Base-by-base conservation (phyloP, 306 rosid genomes). In the Cicer pinnatifidum region DNA sequence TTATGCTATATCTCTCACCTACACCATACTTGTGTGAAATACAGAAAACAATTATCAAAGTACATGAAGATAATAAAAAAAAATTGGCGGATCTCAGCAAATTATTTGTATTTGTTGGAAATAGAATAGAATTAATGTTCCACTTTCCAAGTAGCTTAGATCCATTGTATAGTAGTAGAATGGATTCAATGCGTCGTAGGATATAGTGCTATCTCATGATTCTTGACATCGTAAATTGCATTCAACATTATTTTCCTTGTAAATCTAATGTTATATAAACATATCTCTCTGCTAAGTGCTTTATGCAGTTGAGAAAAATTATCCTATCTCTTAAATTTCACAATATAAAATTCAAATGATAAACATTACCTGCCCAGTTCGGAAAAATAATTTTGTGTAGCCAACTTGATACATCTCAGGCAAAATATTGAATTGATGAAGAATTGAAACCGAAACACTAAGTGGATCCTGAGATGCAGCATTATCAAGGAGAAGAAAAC, bases 371-470 rank as follows among this genome's bases (percentile, higher is more conserved):
- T 93, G 98, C 77, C 98, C 98, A 45, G 98, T 86, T 77, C 98
- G 90, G 86, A 93, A 93, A 80, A 93, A 93, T 81, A 93, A 82
- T 78, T 93, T 93, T 66, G 98, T 93, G 85, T 85, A 90, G 86
- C 98, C 98, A 78, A 93, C 98, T 89, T 93, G 98, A 83, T 89
- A 93, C 98, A 93, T 89, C 69, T 93, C 98, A 13, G 97, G 98
- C 82, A 93, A 81, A 73, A 93, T 90, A 77, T 85, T 85, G 81
- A 93, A 93, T 82, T 93, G 98, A 68, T 93, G 96, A 80, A 93
- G 96, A 84, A 93, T 93, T 54, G 98, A 92, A 51, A 93, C 98
- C 33, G 98, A 93, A 82, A 88, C 96, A 81, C 96, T 81, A 11
- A 93, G 93, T 54, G 98, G 96, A 80, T 93, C 97, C 85, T 88